Base-by-base conservation (phyloP, 345 rosid genomes). In the Linum lewisii region DNA sequence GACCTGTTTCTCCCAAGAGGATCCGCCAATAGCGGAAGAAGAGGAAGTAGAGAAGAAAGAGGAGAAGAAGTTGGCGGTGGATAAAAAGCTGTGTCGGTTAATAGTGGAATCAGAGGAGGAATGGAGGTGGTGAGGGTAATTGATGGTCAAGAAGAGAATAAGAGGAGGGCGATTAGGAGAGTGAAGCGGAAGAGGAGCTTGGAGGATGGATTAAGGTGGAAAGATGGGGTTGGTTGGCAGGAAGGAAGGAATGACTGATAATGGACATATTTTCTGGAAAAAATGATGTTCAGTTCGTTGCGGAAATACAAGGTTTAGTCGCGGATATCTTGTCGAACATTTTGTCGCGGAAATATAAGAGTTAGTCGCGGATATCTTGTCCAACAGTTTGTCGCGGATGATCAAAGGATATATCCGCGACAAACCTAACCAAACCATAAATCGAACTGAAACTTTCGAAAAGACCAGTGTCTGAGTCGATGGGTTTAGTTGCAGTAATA, bases 1-100 rank as follows among this genome's bases (percentile, higher is more conserved):
- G 36, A 85, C 82, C 60, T 77, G 88, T 75, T 88, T 88, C 78
- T 88, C 96, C 96, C 96, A 88, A 16, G 81, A 74, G 16, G 81
- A 74, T 9, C 89, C 89, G 44, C 79, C 81, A 21, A 38, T 44
- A 1, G 66, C 52, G 37, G 80, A 71, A 26, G 76, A 58, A 18
- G 80, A 71, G 36, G 76, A 58, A 37, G 74, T 38, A 18, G 84
- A 61, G 71, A 80, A 76, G 18, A 80, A 47, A 1, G 85, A 66
- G 25, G 84, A 81, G 23, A 86, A 71, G 66, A 80, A 75, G 74
- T 72, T 69, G 51, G 78, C 71, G 23, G 85, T 69, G 25, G 84
- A 81, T 20, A 86, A 71, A 66, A 80, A 75, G 74, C 73, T 69
- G 51, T 69, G 90, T 47, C 61, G 83, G n/a, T 72, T 80, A 60